Evolutionary conservation across 1,139 yeast species (phyloP).

Genomic region (Taiozyma sp.): DNA sequence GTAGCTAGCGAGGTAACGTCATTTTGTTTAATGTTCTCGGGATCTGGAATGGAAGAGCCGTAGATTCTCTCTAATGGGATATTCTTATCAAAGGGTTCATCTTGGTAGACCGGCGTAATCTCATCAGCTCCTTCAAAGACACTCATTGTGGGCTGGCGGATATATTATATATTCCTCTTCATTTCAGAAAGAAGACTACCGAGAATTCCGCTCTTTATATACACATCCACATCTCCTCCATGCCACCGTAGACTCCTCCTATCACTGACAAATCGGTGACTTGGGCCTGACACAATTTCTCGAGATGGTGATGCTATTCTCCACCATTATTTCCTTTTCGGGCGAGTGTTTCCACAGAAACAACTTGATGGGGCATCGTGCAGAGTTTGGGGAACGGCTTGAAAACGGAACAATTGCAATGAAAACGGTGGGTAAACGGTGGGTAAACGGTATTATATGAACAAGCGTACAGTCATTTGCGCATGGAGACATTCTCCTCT

Average conservation of each 20-base stretch:
- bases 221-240: background rate
- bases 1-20: constrained; percentile 24
- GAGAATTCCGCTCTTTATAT: background rate
- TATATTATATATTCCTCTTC: background rate
- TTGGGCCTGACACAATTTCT: background rate
- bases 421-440: too few relatives aligned
- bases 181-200: background rate
- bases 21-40: constrained; percentile 23
- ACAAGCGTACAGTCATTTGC: too few relatives aligned
- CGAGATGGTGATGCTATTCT: background rate
- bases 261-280: background rate
- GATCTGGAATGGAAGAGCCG: constrained; percentile 26
- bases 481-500: too few relatives aligned
- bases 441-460: too few relatives aligned
- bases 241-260: background rate
- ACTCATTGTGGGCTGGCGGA: constrained; percentile 9
- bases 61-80: constrained; percentile 29
- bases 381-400: too few relatives aligned
- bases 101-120: constrained; percentile 27
- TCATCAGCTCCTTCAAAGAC: constrained; percentile 22
- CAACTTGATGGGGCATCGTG: background rate
- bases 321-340: background rate
- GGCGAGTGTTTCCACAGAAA: background rate
- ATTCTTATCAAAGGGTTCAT: constrained; percentile 25
- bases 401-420: too few relatives aligned